Base-by-base conservation (phyloP, 2,329 filamentous ascomycete genomes). In the Aureobasidium sp. region DNA sequence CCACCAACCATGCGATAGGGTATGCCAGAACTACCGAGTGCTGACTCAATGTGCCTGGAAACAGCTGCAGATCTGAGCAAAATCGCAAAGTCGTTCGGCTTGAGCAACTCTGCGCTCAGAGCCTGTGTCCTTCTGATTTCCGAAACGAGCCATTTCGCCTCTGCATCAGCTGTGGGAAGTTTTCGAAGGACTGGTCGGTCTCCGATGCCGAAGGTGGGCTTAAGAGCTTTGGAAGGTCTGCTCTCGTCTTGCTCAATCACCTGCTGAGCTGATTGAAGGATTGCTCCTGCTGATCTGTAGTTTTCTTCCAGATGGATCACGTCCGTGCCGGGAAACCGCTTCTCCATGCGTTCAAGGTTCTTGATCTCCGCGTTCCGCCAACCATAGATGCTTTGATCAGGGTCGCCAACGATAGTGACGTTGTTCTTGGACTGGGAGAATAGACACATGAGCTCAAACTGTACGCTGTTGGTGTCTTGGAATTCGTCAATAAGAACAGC, bases 311-410 rank as follows among this genome's bases (percentile, higher is more conserved):
- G 78, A 6, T 93, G 85, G 46, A 96, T 84, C 61, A 94, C 87
- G 4, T 90, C 81, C 0, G 91, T 94, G 27, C 87, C 82, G 0
- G 86, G 86, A 69, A 88, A 96, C 61, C 90, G 85, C 43, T 78
- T 78, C 57, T 90, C 82, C 78, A 99, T 85, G 2, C 88, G 84
- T 65, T 84, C 83, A 50, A 97, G 79, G 67, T 97, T 99, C 70
- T 87, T 87, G 66, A 93, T 90, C 72, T 99, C 93, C 10, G 94
- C 93, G 8, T 90, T 92, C 21, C 93, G 86, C 80, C 95, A 99
- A 21, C 93, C 90, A 71, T 97, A 99, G 61, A 99, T 99, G 71
- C 92, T 96, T 73, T 99, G 93, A 71, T 99, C 94, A 0, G 94
- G 93, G 70, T 99, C 93, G 35, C 93, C 94, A 4, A 99, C 94